Evolutionary conservation across 768 basidiomycete genomes (phyloP), one percentile per base, ranked within the genome.

Genomic region (Cyathus striatus): DNA sequence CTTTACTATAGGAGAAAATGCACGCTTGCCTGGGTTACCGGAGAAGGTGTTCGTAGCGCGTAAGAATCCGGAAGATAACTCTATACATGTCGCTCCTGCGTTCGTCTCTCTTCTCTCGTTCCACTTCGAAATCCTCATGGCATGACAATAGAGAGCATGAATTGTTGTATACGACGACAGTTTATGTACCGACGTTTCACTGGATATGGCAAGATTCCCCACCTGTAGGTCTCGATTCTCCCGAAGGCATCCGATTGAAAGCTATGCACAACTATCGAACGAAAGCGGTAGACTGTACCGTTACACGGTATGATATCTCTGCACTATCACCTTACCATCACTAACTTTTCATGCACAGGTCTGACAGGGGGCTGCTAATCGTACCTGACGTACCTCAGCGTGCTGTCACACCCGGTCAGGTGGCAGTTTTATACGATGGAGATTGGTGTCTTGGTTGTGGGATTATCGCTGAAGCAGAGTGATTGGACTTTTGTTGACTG

Each of bases 1-100:
- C 17, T 92, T 79, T 54, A 95, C 93, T 1, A 70, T 96, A 35
- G 94, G 94, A 2, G 85, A 98, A 59, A 75, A 80, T 23, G 82
- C 86, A 1, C 76, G 76, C 35, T 58, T 95, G 17, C 56, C 63
- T 1, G 89, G 91, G 2, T 66, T 81, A 65, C 59, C 64, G 1
- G 55, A 73, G 39, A 76, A 72, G 54, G 73, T 84, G 68, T 94
- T 82, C 48, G 88, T 96, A 4, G 79, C 79, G 0, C 59, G 63
- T 26, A 98, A 97, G 58, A 81, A 91, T 48, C 47, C 61, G 2
- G 52, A 58, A 9, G 61, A 52, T 10, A 90, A 95, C 56, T 71
- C 70, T 12, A 72, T 97, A n/a, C 76, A 82, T 40, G 76, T 93
- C 6, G 92, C 87, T 1, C 79, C 82, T 3, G 82, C 59, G 77